Base-by-base conservation (phyloP, 164 flowering plant genomes). In the Brasenia schreberi region DNA sequence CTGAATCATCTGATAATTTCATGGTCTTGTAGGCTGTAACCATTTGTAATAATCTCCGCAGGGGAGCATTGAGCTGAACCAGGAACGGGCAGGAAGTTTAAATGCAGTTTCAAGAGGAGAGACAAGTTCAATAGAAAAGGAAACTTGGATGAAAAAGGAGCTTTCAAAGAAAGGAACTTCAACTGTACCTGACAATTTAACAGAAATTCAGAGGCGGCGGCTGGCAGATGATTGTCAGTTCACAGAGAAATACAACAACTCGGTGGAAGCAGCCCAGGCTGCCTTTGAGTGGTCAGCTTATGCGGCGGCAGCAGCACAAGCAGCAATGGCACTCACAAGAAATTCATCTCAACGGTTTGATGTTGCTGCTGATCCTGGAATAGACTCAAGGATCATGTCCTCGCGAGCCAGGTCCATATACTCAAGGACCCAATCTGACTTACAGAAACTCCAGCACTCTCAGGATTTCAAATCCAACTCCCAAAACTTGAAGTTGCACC, bases 241-340 rank as follows among this genome's bases (percentile, higher is more conserved):
- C 27, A 23, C 27, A 23, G 27, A 23, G 27, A 23, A 23, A 23
- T 23, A 23, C 27, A 23, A 2, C 27, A 23, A 23, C 27, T 23
- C 27, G 27, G 27, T 23, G 27, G 27, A 23, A 23, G 27, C 97
- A 66, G 94, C 93, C 60, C 93, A 88, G 73, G 92, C 85, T 62
- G 98, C 98, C 52, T 92, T 87, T 74, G 85, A 87, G 75, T 90
- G 90, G 0, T 92, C 92, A 9, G 90, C 90, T 27, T 73, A 81
- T 70, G 96, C 92, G 39, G 92, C 96, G 7, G 87, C 68, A 0
- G 92, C 96, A 5, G 96, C 96, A 68, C 81, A 89, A 75, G 90
- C 89, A 5, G 96, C 92, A 2, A 87, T 87, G 56, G 87, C 80
- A 65, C 90, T 89, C 42, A 83, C 92, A 14, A 73, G 80, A 56